Evolutionary conservation across 78 protist species (phyloP), one percentile per base, ranked within the genome.

Genomic region (Dictyostelium discoideum): DNA sequence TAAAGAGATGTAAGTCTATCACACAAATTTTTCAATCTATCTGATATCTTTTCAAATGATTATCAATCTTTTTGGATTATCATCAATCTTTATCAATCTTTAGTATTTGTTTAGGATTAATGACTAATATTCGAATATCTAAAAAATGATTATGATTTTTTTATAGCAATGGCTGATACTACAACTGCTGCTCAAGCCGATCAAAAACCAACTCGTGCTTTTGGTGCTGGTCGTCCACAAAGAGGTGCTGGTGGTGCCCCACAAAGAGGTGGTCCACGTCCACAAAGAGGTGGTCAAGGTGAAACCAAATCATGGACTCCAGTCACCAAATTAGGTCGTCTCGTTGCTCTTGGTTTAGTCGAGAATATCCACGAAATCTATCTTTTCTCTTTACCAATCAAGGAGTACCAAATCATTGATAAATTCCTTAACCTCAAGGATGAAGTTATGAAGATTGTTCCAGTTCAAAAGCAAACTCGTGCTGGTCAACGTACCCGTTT

Each of bases 401-500:
- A 99, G 99, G 99, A 99, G 97, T 86, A 42, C 97, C 99, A 98
- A 97, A 99, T 99, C 94, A 85, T 99, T 78, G 99, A 99, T 88
- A 18, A 98, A 86, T 96, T 96, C 96, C 79, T 92, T n/a, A 79
- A 69, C 86, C 98, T 99, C 67, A 97, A 99, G 98, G 99, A 99
- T 73, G 99, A 99, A 93, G 99, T 99, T 78, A 98, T 99, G 99
- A 98, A 99, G 98, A 98, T 99, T 97, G 87, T 85, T 95, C 99
- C 99, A 85, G 99, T 99, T 20, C 99, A 99, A 98, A 99, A 99
- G 99, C 99, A 99, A 97, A 99, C 99, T 85, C 92, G 98, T 86
- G 99, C 99, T 97, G 99, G 99, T 92, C 99, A 99, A 97, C 98
- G 99, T 90, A 99, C 99, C 80, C 98, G 99, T 93, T 99, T 99